Conservation (phyloP, 805 yeast species). For the Candida vaughaniae region DNA sequence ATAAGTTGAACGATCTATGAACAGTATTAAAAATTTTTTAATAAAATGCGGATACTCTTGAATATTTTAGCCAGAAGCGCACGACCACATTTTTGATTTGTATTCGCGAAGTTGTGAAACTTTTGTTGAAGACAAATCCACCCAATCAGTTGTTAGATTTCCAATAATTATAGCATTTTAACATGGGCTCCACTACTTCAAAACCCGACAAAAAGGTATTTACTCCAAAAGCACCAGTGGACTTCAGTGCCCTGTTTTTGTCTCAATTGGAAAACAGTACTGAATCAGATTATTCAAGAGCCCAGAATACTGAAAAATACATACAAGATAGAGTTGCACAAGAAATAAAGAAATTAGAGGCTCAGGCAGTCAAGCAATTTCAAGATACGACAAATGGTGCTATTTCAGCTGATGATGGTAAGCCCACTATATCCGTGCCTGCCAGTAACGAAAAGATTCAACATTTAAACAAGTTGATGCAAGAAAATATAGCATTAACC, state of each 20-base stretch:
- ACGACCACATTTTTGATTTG: too few species aligned
- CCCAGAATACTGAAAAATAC: conserved; percentile 64
- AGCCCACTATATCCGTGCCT: conserved; percentile 27
- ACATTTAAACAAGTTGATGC: conserved; percentile 32
- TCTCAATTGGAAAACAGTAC: conserved; percentile 59
- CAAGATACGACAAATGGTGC: conserved; percentile 48
- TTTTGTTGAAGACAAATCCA: neutral
- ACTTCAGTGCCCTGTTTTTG: conserved; percentile 62
- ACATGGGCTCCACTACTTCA: conserved; percentile 61
- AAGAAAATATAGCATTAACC: conserved; percentile 33
- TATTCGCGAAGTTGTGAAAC: too few species aligned
- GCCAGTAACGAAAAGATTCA: conserved; percentile 41
- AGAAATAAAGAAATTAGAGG: conserved; percentile 54
- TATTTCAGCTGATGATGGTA: conserved; percentile 25
- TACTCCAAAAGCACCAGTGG: conserved; percentile 65
- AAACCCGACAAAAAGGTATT: conserved; percentile 66
- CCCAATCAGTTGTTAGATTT: too few species aligned
- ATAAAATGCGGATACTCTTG: too few species aligned
- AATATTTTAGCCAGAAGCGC: too few species aligned
- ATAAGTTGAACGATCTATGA: too few species aligned
- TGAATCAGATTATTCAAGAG: conserved; percentile 70
- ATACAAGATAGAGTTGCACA: conserved; percentile 64
- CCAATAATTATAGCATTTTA: too few species aligned
- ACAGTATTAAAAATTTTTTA: too few species aligned
- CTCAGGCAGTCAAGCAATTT: conserved; percentile 50